Conservation (phyloP, 805 yeast species). For the Zygotorulaspora danielsina region DNA sequence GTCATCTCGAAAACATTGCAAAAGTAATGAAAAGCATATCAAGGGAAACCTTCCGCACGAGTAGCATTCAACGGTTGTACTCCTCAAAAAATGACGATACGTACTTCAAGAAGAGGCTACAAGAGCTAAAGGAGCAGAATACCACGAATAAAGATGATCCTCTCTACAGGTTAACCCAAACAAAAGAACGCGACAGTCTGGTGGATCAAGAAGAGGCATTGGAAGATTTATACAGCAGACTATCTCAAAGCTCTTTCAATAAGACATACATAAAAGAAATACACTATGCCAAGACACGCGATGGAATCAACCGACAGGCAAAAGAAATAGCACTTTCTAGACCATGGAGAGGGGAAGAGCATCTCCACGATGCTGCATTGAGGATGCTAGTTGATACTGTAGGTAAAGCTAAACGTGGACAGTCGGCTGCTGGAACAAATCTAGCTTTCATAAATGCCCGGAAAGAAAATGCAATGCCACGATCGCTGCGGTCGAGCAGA, state of each 20-base stretch:
- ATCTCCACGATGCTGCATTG: conserved; percentile 41
- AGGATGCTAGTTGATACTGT: conserved; percentile 55
- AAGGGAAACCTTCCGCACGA: too few species aligned
- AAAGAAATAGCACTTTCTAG: conserved; percentile 45
- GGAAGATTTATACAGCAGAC: conserved; percentile 24
- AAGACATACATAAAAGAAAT: conserved; percentile 40
- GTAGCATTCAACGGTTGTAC: too few species aligned
- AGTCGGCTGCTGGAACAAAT: conserved; percentile 5
- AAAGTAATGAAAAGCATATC: too few species aligned
- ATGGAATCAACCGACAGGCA: conserved; percentile 41
- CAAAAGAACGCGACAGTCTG: conserved; percentile 13
- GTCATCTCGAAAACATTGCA: too few species aligned
- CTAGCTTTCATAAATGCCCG: conserved; percentile 14
- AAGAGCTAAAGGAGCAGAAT: conserved; percentile 25
- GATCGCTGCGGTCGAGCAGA: conserved; percentile 25
- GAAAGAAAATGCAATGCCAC: conserved; percentile 15
- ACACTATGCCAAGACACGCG: conserved; percentile 42
- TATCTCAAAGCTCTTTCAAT: conserved; percentile 38
- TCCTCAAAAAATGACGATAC: conserved; percentile 15
- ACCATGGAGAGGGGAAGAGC: conserved; percentile 62
- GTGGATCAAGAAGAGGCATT: conserved; percentile 26
- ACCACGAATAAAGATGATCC: conserved; percentile 27
- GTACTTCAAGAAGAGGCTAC: conserved; percentile 27
- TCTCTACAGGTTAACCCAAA: conserved; percentile 16
- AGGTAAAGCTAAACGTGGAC: conserved; percentile 2